phyloP scores from a whole-genome alignment of 164 flowering plant species.

The Kingdonia uniflora region DNA sequence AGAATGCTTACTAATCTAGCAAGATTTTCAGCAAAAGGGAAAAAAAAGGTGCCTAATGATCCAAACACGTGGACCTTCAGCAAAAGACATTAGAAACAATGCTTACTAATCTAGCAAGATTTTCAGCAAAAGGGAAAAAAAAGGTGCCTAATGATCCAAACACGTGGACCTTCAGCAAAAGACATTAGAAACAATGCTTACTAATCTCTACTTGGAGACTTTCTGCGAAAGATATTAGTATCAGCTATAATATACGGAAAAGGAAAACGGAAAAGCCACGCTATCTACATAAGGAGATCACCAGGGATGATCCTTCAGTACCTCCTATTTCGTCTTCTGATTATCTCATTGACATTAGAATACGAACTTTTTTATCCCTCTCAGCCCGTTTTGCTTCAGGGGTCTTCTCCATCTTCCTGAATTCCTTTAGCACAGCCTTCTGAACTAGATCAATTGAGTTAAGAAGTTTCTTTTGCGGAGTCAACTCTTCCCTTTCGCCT shows the following conservation, averaged over 20 bases:
- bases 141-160: too few species aligned
- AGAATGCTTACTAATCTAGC: too few species aligned
- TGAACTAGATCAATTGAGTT: constrained; percentile 56
- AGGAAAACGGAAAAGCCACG: not conserved
- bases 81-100: constrained; percentile 2
- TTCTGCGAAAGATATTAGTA: constrained; percentile 10
- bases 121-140: too few species aligned
- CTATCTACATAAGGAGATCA: too few species aligned
- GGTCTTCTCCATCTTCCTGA: constrained; percentile 42
- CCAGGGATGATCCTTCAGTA: too few species aligned
- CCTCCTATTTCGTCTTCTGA: not conserved
- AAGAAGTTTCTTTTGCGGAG: constrained; percentile 65
- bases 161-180: constrained; percentile 15
- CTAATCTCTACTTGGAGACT: constrained; percentile 9
- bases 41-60: too few species aligned
- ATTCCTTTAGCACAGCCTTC: constrained; percentile 49
- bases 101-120: too few species aligned
- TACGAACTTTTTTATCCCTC: constrained; percentile 47
- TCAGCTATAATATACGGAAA: not conserved
- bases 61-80: constrained; percentile 15
- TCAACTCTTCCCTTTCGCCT: constrained; percentile 6
- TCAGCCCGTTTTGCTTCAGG: constrained; percentile 56
- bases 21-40: too few species aligned
- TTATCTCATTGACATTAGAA: constrained; percentile 72
- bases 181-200: constrained; percentile 3